These are phyloP conservation scores for Leishmania arabica DNA, from an alignment of 208 protist genomes.

Conservation along the genomic window DNA sequence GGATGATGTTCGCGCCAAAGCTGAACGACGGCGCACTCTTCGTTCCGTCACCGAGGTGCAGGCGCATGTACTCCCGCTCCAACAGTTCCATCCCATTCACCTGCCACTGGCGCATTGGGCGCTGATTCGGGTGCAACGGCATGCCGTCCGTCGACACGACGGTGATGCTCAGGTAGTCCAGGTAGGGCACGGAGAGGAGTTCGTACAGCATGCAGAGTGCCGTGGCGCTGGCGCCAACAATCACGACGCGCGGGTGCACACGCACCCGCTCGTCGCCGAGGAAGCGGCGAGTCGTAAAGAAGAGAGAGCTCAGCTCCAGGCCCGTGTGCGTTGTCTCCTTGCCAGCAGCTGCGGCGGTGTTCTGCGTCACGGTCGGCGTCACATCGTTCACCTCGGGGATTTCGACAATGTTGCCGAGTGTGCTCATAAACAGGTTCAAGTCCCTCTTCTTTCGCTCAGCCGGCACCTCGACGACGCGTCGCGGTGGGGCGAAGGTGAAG, in stretches of 20 bases:
- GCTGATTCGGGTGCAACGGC: slow-evolving; percentile 74
- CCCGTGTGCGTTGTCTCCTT: slow-evolving; percentile 4
- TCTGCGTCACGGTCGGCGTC: slow-evolving; percentile 9
- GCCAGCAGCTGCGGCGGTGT: neutral
- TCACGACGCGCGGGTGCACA: slow-evolving; percentile 80
- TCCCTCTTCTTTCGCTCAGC: neutral
- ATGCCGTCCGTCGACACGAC: slow-evolving; percentile 88
- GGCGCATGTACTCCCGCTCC: slow-evolving; percentile 80
- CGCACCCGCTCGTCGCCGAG: slow-evolving; percentile 82
- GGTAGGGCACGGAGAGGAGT: slow-evolving; percentile 76
- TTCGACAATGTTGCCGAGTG: neutral
- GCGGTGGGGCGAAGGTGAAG: slow-evolving; percentile 46
- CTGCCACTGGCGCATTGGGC: slow-evolving; percentile 50
- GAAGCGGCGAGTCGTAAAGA: slow-evolving; percentile 69
- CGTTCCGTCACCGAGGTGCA: slow-evolving; percentile 35
- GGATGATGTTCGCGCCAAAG: slow-evolving; percentile 41
- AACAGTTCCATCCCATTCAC: slow-evolving; percentile 76
- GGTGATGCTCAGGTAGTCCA: slow-evolving; percentile 85
- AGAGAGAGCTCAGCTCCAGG: slow-evolving; percentile 59
- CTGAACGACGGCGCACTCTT: slow-evolving; percentile 3
- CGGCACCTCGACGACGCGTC: slow-evolving; percentile 68
- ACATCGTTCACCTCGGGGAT: slow-evolving; percentile 37
- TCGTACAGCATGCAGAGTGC: slow-evolving; percentile 79
- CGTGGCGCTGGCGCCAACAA: slow-evolving; percentile 86
- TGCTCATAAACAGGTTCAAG: neutral